Evolutionary conservation across 73 alveolate genomes (phyloP), one percentile per base, ranked within the genome.

Genomic region (Paramecium bursaria): DNA sequence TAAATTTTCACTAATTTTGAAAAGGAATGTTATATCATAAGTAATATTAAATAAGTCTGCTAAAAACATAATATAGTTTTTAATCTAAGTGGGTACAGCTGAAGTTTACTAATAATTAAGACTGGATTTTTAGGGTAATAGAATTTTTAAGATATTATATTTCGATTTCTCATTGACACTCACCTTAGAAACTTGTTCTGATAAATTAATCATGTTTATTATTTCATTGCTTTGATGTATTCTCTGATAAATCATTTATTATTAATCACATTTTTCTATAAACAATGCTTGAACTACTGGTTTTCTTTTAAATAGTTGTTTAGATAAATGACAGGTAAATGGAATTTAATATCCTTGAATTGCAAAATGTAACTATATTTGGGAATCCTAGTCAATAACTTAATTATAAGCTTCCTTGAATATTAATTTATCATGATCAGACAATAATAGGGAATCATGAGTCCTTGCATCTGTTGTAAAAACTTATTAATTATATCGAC

Each of bases 261-360:
- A 57, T 10, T 57, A 48, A 30, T 57, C 76, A 2, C 51, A 29
- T 26, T 57, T 57, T 42, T 57, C 76, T 2, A 57, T 27, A 30
- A 57, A 57, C 10, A 57, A 30, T 26, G 76, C 51, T 30, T 57
- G 51, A 30, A 57, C 49, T 7, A 57, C 33, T 9, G 13, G 3
- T 7, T 57, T 57, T 17, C 33, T 57, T 30, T 57, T 57, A 10
- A 57, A 57, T 11, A 57, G 51, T 11, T 57, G 33, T 2, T 57
- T 57, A 30, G 51, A 14, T 11, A 57, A 57, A 57, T 57, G 76
- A 11, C 76, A 57, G 17, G 33, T 7, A 11, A 57, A 30, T 11
- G 76, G 76, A 7, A 57, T 57, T 3, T 48, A 50, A 57, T 57
- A 50, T 25, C 76, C 76, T 26, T 9, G 33, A 57, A 57, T 30